phyloP scores from a whole-genome alignment of 352 stramenopile species.

The Thalassiosira exigua region DNA sequence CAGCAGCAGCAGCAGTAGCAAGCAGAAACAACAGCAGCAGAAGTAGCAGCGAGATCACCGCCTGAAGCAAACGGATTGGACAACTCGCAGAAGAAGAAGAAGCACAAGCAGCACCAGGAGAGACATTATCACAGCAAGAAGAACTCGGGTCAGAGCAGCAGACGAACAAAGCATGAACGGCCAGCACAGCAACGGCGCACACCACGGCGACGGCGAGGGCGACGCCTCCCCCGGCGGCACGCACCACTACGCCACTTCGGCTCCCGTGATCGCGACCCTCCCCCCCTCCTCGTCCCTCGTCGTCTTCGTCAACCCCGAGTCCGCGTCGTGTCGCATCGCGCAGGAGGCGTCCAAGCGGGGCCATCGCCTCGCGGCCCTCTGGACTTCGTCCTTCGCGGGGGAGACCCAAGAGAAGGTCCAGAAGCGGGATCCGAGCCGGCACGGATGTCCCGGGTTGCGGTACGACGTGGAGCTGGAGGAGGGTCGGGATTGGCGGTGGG shows the following conservation, averaged over 20 bases:
- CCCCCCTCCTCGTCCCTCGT: constrained; percentile 44
- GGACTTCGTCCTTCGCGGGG: constrained; percentile 27
- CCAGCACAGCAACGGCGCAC: too few species aligned
- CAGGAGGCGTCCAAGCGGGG: constrained; percentile 86
- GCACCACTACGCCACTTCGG: constrained; percentile 19
- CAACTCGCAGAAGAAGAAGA: too few species aligned
- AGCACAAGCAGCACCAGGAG: too few species aligned
- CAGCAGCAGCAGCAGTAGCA: too few species aligned
- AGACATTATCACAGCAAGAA: too few species aligned
- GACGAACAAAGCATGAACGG: too few species aligned
- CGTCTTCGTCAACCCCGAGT: constrained; percentile 91
- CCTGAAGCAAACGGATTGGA: too few species aligned
- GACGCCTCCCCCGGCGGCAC: too few species aligned
- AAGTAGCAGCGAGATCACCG: too few species aligned
- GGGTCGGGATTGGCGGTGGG: constrained; percentile 16
- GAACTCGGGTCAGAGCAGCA: too few species aligned
- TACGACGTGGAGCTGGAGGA: constrained; percentile 26
- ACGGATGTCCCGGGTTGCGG: constrained; percentile 12
- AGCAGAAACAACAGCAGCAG: too few species aligned
- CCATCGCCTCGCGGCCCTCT: constrained; percentile 75
- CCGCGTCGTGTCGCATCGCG: constrained; percentile 89
- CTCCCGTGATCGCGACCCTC: constrained; percentile 11
- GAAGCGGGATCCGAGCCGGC: not conserved
- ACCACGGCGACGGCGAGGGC: too few species aligned
- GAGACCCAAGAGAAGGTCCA: constrained; percentile 5